Base-by-base conservation (phyloP, 2,329 filamentous ascomycete genomes). In the Fusarium staphyleae region DNA sequence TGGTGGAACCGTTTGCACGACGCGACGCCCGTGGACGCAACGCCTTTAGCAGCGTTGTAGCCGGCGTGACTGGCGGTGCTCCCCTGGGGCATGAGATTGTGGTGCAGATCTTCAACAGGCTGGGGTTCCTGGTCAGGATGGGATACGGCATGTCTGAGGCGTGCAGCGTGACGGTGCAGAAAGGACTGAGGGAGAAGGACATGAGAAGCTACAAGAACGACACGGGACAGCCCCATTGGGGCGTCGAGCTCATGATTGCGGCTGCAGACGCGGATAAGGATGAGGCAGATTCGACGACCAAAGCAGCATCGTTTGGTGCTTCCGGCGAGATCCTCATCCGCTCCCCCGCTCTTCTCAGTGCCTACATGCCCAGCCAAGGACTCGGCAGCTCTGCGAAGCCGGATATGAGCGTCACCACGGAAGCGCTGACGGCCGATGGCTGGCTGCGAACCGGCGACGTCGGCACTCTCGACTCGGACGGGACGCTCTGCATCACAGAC, bases 61-160 rank as follows among this genome's bases (percentile, higher is more conserved):
- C 63, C 0, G 76, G 86, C 2, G 75, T 77, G 0, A 83, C 78
- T 40, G 88, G 88, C 32, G 88, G 88, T 3, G 88, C 88, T 3
- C 88, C 88, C 0, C 70, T 87, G 3, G 77, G 78, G 1, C 75
- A 76, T 35, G 80, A 86, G 60, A 76, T 84, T 11, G 79, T 80
- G 36, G 76, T 76, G 28, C 83, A 87, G 62, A 81, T 87, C 12
- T 86, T 87, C 67, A 81, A 87, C 66, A 76, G 76, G 19, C 71
- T 86, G 19, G 87, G 84, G 68, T 73, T 79, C 63, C 64, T 70
- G 3, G 58, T 76, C 9, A 60, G 74, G 68, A 83, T 90, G 67
- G 89, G 88, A 1, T 91, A 88, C 79, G 89, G 89, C 1, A 87
- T 91, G 82, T 90, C 87, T 11, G 89, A 91, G 71, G 80, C 78